These are phyloP conservation scores for Emergomyces orientalis DNA, from an alignment of 2,329 filamentous ascomycete species.

Conservation along the genomic window DNA sequence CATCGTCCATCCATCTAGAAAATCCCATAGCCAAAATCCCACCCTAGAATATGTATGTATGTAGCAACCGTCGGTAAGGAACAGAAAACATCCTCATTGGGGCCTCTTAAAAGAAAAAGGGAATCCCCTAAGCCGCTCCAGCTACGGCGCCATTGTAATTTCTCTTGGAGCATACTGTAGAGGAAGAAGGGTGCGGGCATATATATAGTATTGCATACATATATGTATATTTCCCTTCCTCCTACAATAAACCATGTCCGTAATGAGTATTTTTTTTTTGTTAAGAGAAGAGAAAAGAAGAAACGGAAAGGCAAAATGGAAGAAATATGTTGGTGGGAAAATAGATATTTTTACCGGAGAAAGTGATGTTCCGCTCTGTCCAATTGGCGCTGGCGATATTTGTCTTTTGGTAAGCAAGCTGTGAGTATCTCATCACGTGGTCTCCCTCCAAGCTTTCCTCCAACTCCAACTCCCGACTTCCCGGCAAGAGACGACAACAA, in stretches of 20 bases:
- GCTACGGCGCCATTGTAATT: constrained; percentile 49
- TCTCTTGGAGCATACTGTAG: constrained; percentile 55
- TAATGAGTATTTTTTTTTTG: constrained; percentile 45
- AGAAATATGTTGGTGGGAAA: constrained; percentile 10
- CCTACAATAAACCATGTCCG: constrained; percentile 60
- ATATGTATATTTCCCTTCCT: constrained; percentile 27
- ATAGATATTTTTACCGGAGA: background rate
- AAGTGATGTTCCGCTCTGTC: background rate
- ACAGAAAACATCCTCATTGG: constrained; percentile 47
- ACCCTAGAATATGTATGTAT: constrained; percentile 24
- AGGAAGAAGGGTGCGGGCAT: constrained; percentile 43
- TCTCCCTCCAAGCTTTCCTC: background rate
- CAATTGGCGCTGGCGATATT: constrained; percentile 14
- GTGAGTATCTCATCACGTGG: background rate
- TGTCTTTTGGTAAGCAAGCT: constrained; percentile 31
- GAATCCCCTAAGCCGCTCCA: constrained; percentile 57
- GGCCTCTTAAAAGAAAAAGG: constrained; percentile 12
- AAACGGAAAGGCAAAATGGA: constrained; percentile 27
- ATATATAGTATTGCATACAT: background rate
- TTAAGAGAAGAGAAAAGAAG: constrained; percentile 26
- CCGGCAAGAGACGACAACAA: background rate
- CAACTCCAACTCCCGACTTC: background rate
- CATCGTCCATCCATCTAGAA: background rate
- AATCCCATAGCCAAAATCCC: background rate
- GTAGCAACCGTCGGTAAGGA: constrained; percentile 61